A percentile compares a stretch with the other conserved stretches of the same genome.
Conservation (phyloP, 805 yeast genomes). For the Blastobotrys terrestris region DNA sequence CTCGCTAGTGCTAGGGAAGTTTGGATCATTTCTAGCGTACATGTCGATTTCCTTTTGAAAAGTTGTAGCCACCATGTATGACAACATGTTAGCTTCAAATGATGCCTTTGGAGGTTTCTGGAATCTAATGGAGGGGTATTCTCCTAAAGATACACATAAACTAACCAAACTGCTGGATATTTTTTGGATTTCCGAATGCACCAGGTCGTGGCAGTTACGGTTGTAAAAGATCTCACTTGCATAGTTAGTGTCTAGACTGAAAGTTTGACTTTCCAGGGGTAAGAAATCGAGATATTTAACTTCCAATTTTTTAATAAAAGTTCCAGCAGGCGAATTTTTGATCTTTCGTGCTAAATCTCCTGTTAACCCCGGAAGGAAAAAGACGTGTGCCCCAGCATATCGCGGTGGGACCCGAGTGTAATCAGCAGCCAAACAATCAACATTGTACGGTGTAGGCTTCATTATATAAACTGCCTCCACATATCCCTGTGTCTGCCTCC, state of each 20-base stretch:
- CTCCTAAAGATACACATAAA: conserved; percentile 73
- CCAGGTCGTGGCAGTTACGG: conserved; percentile 53
- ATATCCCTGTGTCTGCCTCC: conserved; percentile 53
- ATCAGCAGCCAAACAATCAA: conserved; percentile 77
- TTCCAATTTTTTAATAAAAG: conserved; percentile 28
- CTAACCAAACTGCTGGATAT: conserved; percentile 64
- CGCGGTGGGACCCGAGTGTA: conserved; percentile 57
- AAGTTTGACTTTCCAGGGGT: conserved; percentile 68
- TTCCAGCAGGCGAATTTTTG: conserved; percentile 23
- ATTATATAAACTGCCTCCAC: conserved; percentile 77
- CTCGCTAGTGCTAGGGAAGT: conserved; percentile 41
- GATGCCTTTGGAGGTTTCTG: conserved; percentile 48
- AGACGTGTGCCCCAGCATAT: conserved; percentile 66
- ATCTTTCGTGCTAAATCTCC: conserved; percentile 20
- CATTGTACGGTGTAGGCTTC: conserved; percentile 59
- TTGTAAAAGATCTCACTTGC: conserved; percentile 73
- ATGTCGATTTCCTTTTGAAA: conserved; percentile 69
- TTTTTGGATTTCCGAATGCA: conserved; percentile 48
- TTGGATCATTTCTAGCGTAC: conserved; percentile 62
- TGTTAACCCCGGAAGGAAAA: conserved; percentile 56
- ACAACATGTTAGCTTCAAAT: conserved; percentile 53
- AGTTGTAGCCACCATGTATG: conserved; percentile 62
- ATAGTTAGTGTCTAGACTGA: conserved; percentile 52
- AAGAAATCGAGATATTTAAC: conserved; percentile 45
- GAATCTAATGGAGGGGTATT: conserved; percentile 80